Base-by-base conservation (phyloP, 2,329 filamentous ascomycete genomes). In the Rasamsonia emersonii region DNA sequence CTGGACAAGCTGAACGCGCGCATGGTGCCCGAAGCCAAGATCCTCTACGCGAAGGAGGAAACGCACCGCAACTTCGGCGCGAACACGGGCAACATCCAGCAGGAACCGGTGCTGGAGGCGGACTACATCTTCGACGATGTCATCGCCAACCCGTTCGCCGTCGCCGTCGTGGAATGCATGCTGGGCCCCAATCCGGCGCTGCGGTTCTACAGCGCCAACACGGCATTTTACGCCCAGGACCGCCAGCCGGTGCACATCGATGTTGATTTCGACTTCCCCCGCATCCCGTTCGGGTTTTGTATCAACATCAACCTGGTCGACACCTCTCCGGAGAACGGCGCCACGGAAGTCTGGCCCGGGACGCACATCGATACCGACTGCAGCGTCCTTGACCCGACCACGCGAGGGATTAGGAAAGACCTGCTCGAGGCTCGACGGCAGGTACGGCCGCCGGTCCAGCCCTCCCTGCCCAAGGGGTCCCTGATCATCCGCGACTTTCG, bases 341-440 rank as follows among this genome's bases (percentile, higher is more conserved):
- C 59, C 1, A 73, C 67, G 0, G 68, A 71, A 44, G 46, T 71
- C 10, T 72, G 68, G 68, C 55, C 64, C 0, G 68, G 68, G 2
- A 65, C 60, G 1, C 68, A 71, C 40, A 37, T 47, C n/a, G 58
- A 59, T 13, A 59, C 57, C 33, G 42, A 53, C 36, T 51, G 55
- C 35, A 38, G 39, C 17, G 28, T 33, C 21, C 35, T 39, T 18
- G 36, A 45, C 25, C 26, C 35, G 31, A 36, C 45, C 20, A 18
- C 37, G 7, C 40, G 41, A 33, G 45, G 34, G 33, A 58, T 64
- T 33, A 53, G 50, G 16, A 36, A 47, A 4, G 49, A 55, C 2
- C 39, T 58, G 4, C 36, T 59, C 11, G 51, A 58, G 24, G 35
- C 43, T 17, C 45, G 60, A 6, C 46, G 54, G 4, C 45, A 45